Percentiles rank a stretch among this genome's conserved stretches.
phyloP scores from a whole-genome alignment of 75 land plant genomes.

The Isoetes taiwanensis region DNA sequence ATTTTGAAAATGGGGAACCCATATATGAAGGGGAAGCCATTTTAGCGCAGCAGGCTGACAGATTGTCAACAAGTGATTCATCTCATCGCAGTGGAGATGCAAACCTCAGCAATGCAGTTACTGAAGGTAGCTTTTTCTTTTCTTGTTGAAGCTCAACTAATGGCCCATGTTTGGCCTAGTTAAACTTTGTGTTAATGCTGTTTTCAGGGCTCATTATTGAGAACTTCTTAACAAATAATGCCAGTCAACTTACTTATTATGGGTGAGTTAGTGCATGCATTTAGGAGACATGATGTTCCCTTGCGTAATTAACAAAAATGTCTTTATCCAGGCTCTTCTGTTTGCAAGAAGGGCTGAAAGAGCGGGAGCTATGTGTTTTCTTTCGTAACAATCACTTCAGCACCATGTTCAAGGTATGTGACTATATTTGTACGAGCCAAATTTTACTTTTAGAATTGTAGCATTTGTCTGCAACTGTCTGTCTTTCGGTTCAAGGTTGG shows the following conservation, averaged over 20 bases:
- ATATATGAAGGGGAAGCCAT: constrained; percentile 77
- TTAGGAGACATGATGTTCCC: background rate
- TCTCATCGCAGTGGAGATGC: constrained; percentile 11
- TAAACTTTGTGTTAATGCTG: background rate
- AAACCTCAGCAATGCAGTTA: constrained; percentile 9
- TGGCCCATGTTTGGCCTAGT: no score
- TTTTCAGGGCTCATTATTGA: constrained; percentile 45
- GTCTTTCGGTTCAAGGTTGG: no score
- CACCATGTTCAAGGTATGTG: constrained; percentile 90
- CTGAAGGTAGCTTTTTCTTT: constrained; percentile 14
- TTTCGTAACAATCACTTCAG: constrained; percentile 99
- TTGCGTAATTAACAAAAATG: background rate
- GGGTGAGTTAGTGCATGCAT: constrained; percentile 34
- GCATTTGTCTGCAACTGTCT: no score
- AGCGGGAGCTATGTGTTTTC: constrained; percentile 83
- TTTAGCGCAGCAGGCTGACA: constrained; percentile 55
- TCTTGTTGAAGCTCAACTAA: no score
- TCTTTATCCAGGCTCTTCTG: constrained; percentile 56
- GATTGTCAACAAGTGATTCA: background rate
- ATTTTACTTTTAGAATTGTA: no score
- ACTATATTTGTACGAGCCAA: no score
- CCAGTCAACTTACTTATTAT: constrained; percentile 78
- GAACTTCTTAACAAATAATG: constrained; percentile 58
- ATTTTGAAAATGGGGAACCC: constrained; percentile 50
- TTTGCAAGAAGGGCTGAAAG: constrained; percentile 70